These are phyloP conservation scores for Rosa chinensis DNA, from an alignment of 306 rosid species.

Conservation along the genomic window DNA sequence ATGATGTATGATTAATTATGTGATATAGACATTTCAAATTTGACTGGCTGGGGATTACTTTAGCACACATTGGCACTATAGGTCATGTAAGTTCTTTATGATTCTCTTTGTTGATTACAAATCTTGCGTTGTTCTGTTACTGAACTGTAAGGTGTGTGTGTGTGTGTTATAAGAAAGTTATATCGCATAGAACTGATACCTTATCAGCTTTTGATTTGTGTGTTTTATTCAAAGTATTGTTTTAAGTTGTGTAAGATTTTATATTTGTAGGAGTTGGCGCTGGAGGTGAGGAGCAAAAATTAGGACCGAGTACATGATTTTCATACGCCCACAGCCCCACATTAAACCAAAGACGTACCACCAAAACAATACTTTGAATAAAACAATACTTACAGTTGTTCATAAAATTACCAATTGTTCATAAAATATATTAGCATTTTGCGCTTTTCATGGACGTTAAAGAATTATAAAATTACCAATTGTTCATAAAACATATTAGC, in stretches of 20 bases:
- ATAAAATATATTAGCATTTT: too few species aligned
- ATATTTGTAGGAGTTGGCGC: constrained; percentile 85
- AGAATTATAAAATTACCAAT: too few species aligned
- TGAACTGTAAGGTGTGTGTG: neutral
- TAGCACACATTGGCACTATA: constrained; percentile 95
- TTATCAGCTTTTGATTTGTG: constrained; percentile 1
- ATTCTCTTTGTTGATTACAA: neutral
- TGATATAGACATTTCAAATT: constrained; percentile 1
- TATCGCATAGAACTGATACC: neutral
- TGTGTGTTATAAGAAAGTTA: constrained; percentile 2
- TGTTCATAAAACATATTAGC: too few species aligned
- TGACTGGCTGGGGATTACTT: constrained; percentile 89
- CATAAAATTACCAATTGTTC: too few species aligned
- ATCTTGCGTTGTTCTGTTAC: neutral
- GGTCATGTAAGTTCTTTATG: constrained; percentile 26
- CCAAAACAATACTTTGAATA: too few species aligned
- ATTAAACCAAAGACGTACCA: too few species aligned
- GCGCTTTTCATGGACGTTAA: too few species aligned
- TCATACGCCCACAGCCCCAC: too few species aligned
- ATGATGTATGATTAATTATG: too few species aligned
- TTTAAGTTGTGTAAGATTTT: constrained; percentile 15
- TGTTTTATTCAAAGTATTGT: neutral
- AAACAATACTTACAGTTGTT: too few species aligned
- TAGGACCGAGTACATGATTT: too few species aligned
- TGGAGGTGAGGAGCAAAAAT: constrained; percentile 89